phyloP scores from a whole-genome alignment of 2,329 filamentous ascomycete species.

The Beauveria sp. region DNA sequence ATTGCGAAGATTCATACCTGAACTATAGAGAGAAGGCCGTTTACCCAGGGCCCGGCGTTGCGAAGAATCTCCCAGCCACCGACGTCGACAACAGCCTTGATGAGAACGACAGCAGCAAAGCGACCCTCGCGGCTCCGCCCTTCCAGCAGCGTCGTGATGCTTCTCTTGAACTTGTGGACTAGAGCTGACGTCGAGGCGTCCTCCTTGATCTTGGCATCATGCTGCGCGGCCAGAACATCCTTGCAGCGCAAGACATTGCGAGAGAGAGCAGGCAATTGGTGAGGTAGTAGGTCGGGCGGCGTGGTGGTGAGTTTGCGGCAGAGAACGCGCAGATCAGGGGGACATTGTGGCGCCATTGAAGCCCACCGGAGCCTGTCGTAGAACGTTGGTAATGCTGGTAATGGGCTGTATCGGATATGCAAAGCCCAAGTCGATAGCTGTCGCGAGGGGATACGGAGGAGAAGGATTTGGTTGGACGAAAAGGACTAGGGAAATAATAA shows the following conservation, averaged over 20 bases:
- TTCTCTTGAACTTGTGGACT: conserved; percentile 74
- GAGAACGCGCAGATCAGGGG: conserved; percentile 55
- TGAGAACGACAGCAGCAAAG: conserved; percentile 68
- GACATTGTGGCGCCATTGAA: conserved; percentile 29
- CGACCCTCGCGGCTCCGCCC: conserved; percentile 67
- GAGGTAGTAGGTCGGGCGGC: conserved; percentile 64
- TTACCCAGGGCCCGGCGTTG: conserved; percentile 67
- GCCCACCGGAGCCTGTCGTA: neutral
- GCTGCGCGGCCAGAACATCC: conserved; percentile 54
- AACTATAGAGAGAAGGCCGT: conserved; percentile 65
- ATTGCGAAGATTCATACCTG: conserved; percentile 42
- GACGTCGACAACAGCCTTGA: conserved; percentile 74
- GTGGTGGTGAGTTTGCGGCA: conserved; percentile 66
- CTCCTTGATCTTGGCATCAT: conserved; percentile 53
- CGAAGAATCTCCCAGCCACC: conserved; percentile 79
- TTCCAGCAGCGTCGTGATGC: conserved; percentile 68
- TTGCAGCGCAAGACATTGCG: conserved; percentile 50
- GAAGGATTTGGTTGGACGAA: neutral
- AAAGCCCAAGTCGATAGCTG: neutral
- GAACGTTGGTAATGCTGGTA: too few species aligned
- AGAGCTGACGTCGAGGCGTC: conserved; percentile 57
- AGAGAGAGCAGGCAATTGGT: conserved; percentile 62
- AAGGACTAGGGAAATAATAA: neutral
- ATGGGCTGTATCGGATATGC: neutral
- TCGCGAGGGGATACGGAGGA: neutral